phyloP scores from a whole-genome alignment of 1,284 basidiomycete genomes.

The Heterobasidion occidentale region DNA sequence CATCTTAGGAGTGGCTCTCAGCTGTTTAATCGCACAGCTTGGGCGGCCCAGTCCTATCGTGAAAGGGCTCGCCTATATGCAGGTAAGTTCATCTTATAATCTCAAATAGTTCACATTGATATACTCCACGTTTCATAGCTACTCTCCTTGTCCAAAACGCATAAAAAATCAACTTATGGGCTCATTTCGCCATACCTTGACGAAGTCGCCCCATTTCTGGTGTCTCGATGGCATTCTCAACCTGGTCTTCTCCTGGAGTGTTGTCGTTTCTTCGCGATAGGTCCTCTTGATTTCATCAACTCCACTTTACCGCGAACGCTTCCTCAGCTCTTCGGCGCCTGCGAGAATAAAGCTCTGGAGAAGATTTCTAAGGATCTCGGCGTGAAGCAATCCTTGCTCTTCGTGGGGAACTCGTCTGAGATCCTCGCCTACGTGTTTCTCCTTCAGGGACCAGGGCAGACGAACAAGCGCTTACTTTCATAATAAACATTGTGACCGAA shows the following conservation, averaged over 20 bases:
- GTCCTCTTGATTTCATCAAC: conserved; percentile 57
- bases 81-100: conserved; percentile 35
- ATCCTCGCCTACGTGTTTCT: conserved; percentile 73
- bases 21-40: conserved; percentile 62
- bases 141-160: conserved; percentile 43
- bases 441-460: conserved; percentile 41
- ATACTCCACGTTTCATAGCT: conserved; percentile 36
- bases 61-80: conserved; percentile 61
- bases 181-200: conserved; percentile 67
- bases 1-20: conserved; percentile 53
- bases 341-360: conserved; percentile 38
- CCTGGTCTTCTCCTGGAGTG: conserved; percentile 54
- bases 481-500: conserved; percentile 42
- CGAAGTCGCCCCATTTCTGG: conserved; percentile 60
- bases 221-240: conserved; percentile 49
- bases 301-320: conserved; percentile 61
- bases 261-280: conserved; percentile 53
- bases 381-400: conserved; percentile 41
- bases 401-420: conserved; percentile 54
- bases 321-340: conserved; percentile 62
- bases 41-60: conserved; percentile 61
- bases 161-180: conserved; percentile 61
- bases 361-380: conserved; percentile 37
- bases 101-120: neutral
- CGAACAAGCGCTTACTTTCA: conserved; percentile 55